Conservation (phyloP, 1,139 yeast species). For the Protomyces arabidopsidicola region DNA sequence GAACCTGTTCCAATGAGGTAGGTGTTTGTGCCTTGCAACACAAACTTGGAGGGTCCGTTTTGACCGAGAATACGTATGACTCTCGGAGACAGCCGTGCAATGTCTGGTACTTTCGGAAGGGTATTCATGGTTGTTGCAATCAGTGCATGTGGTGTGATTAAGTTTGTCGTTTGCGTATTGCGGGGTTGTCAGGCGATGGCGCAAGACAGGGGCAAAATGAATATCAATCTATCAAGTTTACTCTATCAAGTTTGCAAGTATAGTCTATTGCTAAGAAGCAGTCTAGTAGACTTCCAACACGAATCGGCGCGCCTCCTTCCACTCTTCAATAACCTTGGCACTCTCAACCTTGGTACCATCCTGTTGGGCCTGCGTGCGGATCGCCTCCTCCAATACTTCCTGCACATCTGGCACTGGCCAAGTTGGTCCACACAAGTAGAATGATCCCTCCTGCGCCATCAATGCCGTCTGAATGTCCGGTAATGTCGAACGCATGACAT, state of each 20-base stretch:
- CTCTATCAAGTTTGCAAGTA: no score
- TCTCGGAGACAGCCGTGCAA: constrained; percentile 41
- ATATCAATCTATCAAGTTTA: not conserved
- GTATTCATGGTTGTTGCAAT: constrained; percentile 2
- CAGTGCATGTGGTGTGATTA: not conserved
- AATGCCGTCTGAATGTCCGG: constrained; percentile 73
- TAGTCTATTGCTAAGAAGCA: not conserved
- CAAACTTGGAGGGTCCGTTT: constrained; percentile 39
- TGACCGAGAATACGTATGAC: constrained; percentile 43
- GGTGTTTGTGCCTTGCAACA: constrained; percentile 45
- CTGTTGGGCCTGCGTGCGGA: constrained; percentile 62
- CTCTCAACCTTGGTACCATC: constrained; percentile 67
- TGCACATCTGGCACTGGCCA: constrained; percentile 99
- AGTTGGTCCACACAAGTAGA: constrained; percentile 97
- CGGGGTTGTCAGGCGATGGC: no score
- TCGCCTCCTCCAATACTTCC: constrained; percentile 79
- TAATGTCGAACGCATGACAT: constrained; percentile 75
- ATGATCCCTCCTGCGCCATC: constrained; percentile 72
- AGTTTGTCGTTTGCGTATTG: no score
- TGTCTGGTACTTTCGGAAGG: constrained; percentile 33
- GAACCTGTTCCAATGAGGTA: constrained; percentile 42
- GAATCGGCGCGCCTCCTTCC: constrained; percentile 90
- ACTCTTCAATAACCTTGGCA: constrained; percentile 76
- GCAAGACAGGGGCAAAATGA: no score
- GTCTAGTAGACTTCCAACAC: constrained; percentile 81